Base-by-base conservation (phyloP, 1,284 basidiomycete species). In the Vanrija sp. region DNA sequence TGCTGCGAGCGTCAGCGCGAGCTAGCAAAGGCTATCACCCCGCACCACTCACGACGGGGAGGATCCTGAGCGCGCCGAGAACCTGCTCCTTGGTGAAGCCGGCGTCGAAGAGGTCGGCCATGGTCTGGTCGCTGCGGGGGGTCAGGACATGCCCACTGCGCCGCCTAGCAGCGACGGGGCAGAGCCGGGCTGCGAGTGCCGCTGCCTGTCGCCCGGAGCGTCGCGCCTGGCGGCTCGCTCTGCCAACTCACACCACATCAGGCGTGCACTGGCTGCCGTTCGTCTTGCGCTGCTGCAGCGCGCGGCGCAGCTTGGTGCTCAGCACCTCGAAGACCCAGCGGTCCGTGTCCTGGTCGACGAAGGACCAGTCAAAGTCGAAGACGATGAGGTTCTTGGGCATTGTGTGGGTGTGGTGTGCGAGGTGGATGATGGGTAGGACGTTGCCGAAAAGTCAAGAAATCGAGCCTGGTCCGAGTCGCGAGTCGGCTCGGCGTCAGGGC, bases 301-400 rank as follows among this genome's bases (percentile, higher is more conserved):
- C 85, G 45, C 89, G 80, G 50, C 95, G 86, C 43, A 98, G 80
- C 60, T 88, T 83, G 3, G 88, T 88, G 3, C 85, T 87, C 35
- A 96, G 83, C 46, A 94, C 89, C 73, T 98, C 95, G 67, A 97
- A 89, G 53, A 97, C 82, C 85, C 89, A 98, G 77, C 94, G 83
- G 77, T 98, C 96, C 4, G 93, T 88, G 78, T 98, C 96, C 78
- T 98, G 93, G 78, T 98, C 95, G 35, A 71, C 57, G n/a, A 75
- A 79, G 58, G 70, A 89, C 94, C 94, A 98, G 82, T 98, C 95
- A 78, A 98, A 98, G 76, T 98, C 95, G 66, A 89, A 98, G 16
- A 98, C 87, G 61, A 98, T 81, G 44, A 97, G 85, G 73, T 95
- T 90, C 63, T 82, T 85, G 56, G 60, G 57, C 59, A 67, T 67